A percentile compares a stretch with the other conserved stretches of the same genome.
Evolutionary conservation across 352 stramenopile species (phyloP).

Genomic region (Phytophthora aleatoria): DNA sequence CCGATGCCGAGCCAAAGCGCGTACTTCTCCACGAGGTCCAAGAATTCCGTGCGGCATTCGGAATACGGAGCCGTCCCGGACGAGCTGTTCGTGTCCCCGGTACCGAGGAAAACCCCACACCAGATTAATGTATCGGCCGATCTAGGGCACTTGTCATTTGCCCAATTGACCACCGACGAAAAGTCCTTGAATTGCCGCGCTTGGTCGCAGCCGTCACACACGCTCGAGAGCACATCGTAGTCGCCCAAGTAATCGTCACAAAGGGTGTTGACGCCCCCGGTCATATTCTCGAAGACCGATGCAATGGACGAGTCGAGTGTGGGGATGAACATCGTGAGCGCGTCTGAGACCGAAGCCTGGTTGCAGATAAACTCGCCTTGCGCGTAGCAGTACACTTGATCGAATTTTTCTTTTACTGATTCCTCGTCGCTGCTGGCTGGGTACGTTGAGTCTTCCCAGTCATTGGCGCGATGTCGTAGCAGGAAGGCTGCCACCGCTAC

Average conservation of each 20-base stretch:
- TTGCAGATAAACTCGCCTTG: constrained; percentile 80
- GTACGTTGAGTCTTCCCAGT: constrained; percentile 56
- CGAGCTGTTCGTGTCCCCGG: constrained; percentile 27
- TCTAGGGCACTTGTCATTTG: constrained; percentile 76
- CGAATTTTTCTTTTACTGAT: constrained; percentile 61
- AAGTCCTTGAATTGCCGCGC: constrained; percentile 68
- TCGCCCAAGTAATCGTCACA: constrained; percentile 52
- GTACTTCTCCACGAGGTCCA: constrained; percentile 50
- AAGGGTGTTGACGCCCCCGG: constrained; percentile 63
- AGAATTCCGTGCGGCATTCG: constrained; percentile 54
- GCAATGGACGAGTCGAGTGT: constrained; percentile 38
- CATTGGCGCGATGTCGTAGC: constrained; percentile 39
- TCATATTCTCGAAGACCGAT: constrained; percentile 50
- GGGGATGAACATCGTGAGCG: constrained; percentile 57
- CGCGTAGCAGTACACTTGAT: constrained; percentile 74
- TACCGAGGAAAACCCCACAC: constrained; percentile 64
- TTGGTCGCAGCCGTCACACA: constrained; percentile 60
- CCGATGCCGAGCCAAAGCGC: constrained; percentile 45
- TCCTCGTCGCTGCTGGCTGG: constrained; percentile 54
- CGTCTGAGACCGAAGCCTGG: constrained; percentile 53
- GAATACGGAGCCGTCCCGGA: constrained; percentile 51
- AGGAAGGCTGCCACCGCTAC: constrained; percentile 55
- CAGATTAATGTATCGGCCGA: constrained; percentile 51
- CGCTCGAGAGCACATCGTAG: constrained; percentile 41
- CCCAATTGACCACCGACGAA: constrained; percentile 75